Evolutionary conservation across 495 filamentous ascomycete genomes (phyloP).

Genomic region (Xylaria flabelliformis): DNA sequence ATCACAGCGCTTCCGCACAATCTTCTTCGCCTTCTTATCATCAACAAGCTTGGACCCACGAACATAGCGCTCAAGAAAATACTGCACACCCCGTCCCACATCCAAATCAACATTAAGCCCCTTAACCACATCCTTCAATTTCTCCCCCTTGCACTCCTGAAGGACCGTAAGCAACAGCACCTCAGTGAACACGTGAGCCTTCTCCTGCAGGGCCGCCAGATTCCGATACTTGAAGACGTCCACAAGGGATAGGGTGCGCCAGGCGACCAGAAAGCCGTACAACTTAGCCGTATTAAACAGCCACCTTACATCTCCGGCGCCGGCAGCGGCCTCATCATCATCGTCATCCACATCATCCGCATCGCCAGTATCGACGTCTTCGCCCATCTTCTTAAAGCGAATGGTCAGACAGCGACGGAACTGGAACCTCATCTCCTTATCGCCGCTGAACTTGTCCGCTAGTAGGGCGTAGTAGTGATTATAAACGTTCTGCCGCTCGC

Average conservation of each 20-base stretch:
- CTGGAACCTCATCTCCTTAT: conserved; percentile 74
- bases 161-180: conserved; percentile 77
- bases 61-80: conserved; percentile 79
- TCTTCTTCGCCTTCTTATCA: conserved; percentile 64
- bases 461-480: conserved; percentile 95
- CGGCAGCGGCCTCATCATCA: conserved; percentile 55
- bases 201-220: conserved; percentile 74
- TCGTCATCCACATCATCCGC: conserved; percentile 49
- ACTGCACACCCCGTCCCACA: conserved; percentile 73
- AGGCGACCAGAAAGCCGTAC: conserved; percentile 76
- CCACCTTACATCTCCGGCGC: conserved; percentile 62
- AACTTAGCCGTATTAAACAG: conserved; percentile 91
- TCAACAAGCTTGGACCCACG: conserved; percentile 69
- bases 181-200: conserved; percentile 79
- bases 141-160: conserved; percentile 54
- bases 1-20: conserved; percentile 74
- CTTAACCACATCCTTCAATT: conserved; percentile 32
- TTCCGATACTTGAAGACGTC: conserved; percentile 77
- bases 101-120: conserved; percentile 59
- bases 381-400: conserved; percentile 84
- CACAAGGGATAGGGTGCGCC: conserved; percentile 64
- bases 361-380: conserved; percentile 66
- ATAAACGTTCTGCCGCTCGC: conserved; percentile 79
- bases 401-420: conserved; percentile 90
- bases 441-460: conserved; percentile 73